Evolutionary conservation across 23 red algal species (phyloP), one percentile per base, ranked within the genome.

Genomic region (Agarophyton chilense): DNA sequence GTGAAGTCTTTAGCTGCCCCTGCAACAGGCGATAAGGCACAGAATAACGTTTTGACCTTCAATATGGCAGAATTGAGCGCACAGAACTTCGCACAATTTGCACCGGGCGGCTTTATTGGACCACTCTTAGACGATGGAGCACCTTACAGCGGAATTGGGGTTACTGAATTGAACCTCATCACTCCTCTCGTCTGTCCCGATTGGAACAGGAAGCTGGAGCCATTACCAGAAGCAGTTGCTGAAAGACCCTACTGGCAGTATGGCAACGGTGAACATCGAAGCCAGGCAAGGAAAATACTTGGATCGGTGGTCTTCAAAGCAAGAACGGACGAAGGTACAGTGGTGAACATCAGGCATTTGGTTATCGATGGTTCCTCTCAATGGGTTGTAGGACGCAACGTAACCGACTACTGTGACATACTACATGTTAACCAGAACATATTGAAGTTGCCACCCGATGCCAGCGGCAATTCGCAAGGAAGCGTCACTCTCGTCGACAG

Each of bases 161-260:
- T 52, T 1, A 60, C 17, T 1, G 44, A 91, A 49, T 13, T 82
- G 16, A 51, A 72, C 4, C 24, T 71, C 7, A 67, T 89, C 22
- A 18, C 52, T 24, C 26, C 22, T 8, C 29, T 61, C 21, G 49
- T 89, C 10, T 46, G 46, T 22, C 54, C 85, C 29, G 67, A 89
- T 22, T 89, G 67, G 53, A 66, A 89, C 34, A 26, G 55, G 17
- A 32, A 34, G 14, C 31, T 89, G 2, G 72, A 52, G 11, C 70
- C 39, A 13, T 10, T 91, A n/a, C 58, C 88, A 40, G 49, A 91
- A 2, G 57, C 36, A 12, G 50, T 91, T 42, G 13, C 58, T 2
- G 75, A 82, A n/a, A 21, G 62, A 34, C 75, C 77, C 9, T 62
- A 33, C 34, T 91, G 88, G 75, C 73, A 91, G 35, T 91, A 91